These are phyloP conservation scores for Nigrospora osmanthi DNA, from an alignment of 2,329 filamentous ascomycete genomes.

Conservation along the genomic window DNA sequence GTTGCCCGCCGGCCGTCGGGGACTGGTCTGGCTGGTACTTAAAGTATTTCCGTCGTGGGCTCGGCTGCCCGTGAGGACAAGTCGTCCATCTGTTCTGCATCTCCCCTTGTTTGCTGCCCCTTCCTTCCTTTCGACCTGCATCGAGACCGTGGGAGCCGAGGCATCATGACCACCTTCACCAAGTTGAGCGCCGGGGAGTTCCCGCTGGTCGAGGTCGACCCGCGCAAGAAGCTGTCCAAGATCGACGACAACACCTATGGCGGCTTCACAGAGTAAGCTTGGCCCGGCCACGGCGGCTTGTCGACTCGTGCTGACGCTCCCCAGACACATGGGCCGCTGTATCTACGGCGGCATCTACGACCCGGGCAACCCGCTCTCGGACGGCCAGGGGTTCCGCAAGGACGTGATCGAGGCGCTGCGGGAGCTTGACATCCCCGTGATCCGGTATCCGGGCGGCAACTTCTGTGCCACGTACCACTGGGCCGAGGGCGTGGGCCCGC, in stretches of 20 bases:
- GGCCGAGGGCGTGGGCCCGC: conserved; percentile 72
- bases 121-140: too few species aligned
- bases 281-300: not conserved
- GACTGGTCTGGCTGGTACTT: too few species aligned
- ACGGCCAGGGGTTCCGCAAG: conserved; percentile 67
- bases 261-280: conserved; percentile 70
- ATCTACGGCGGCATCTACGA: conserved; percentile 85
- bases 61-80: too few species aligned
- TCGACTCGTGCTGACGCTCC: not conserved
- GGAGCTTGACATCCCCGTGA: conserved; percentile 68
- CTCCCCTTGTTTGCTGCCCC: too few species aligned
- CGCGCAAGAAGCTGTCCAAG: conserved; percentile 57
- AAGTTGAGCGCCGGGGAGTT: conserved; percentile 52
- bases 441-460: conserved; percentile 78
- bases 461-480: conserved; percentile 83
- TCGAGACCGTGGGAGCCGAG: not conserved
- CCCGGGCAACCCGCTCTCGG: conserved; percentile 63
- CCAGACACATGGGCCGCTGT: conserved; percentile 79
- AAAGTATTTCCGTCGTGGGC: too few species aligned
- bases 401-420: conserved; percentile 69
- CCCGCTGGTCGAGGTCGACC: conserved; percentile 59
- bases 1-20: too few species aligned
- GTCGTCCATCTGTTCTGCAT: too few species aligned
- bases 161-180: conserved; percentile 65
- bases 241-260: conserved; percentile 79